These are phyloP conservation scores for Chrysoporthe cubensis DNA, from an alignment of 2,329 filamentous ascomycete species.

Conservation along the genomic window DNA sequence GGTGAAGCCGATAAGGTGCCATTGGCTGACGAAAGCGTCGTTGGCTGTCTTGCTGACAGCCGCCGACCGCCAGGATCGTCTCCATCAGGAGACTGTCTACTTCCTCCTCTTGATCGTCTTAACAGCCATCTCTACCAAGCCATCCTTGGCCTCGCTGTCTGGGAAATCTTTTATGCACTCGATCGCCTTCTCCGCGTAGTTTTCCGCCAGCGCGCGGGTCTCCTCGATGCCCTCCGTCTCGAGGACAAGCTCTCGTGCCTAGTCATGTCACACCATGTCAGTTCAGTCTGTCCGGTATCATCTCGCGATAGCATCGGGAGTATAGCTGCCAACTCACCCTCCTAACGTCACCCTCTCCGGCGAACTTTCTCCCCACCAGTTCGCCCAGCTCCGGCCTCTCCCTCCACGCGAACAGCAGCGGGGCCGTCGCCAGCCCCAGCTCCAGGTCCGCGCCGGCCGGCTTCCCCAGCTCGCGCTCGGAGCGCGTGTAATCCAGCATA, in stretches of 20 bases:
- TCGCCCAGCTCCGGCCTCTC: constrained; percentile 80
- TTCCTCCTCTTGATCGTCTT: constrained; percentile 91
- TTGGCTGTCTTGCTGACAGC: neutral
- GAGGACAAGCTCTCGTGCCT: constrained; percentile 87
- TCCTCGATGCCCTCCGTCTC: constrained; percentile 88
- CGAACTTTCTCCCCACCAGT: constrained; percentile 91
- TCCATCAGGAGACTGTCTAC: constrained; percentile 46
- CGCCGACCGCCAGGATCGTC: neutral
- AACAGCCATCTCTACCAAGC: constrained; percentile 88
- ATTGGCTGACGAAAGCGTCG: neutral
- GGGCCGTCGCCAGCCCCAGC: constrained; percentile 90
- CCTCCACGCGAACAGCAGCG: constrained; percentile 94
- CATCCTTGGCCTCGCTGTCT: constrained; percentile 91
- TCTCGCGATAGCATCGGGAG: neutral
- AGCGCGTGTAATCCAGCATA: constrained; percentile 94
- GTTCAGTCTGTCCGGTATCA: constrained; percentile 15
- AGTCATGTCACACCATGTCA: constrained; percentile 16
- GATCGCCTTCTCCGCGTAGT: constrained; percentile 88
- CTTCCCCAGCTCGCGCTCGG: constrained; percentile 84
- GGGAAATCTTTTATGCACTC: constrained; percentile 83
- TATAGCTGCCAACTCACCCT: constrained; percentile 60
- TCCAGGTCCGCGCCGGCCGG: constrained; percentile 93
- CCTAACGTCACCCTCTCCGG: constrained; percentile 78
- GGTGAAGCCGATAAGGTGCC: neutral
- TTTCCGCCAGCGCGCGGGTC: constrained; percentile 85